Percentiles rank a stretch among this genome's conserved stretches.
phyloP scores from a whole-genome alignment of 257 asterid genomes.

The Jacaranda copaia region DNA sequence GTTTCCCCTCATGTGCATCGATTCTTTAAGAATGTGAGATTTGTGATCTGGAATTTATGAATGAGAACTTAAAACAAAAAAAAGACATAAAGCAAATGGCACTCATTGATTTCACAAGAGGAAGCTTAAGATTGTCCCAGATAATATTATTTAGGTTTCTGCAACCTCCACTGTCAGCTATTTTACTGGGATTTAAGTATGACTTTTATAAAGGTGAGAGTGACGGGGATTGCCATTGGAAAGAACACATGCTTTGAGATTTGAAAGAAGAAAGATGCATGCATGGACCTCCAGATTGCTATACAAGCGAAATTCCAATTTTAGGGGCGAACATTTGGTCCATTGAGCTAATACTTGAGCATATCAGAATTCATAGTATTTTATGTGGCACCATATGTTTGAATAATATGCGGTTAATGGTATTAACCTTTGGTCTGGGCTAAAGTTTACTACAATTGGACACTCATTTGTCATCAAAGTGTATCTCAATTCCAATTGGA shows the following conservation, averaged over 20 bases:
- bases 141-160: neutral
- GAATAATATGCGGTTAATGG: slow-evolving; percentile 1
- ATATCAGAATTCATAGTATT: neutral
- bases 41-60: slow-evolving; percentile 13
- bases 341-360: slow-evolving; percentile 13
- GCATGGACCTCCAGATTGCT: too few species aligned
- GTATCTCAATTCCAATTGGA: neutral
- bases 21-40: neutral
- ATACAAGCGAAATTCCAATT: neutral
- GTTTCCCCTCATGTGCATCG: neutral
- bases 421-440: neutral
- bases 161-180: neutral
- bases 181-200: neutral
- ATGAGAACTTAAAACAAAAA: neutral
- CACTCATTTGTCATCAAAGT: neutral
- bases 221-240: neutral
- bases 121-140: neutral
- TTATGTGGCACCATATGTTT: neutral
- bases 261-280: neutral
- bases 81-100: neutral
- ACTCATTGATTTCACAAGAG: neutral
- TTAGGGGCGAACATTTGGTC: slow-evolving; percentile 10
- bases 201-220: neutral
- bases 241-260: neutral
- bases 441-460: neutral